Evolutionary conservation across 1,284 basidiomycete species (phyloP).

Genomic region (Ganoderma resinaceum): DNA sequence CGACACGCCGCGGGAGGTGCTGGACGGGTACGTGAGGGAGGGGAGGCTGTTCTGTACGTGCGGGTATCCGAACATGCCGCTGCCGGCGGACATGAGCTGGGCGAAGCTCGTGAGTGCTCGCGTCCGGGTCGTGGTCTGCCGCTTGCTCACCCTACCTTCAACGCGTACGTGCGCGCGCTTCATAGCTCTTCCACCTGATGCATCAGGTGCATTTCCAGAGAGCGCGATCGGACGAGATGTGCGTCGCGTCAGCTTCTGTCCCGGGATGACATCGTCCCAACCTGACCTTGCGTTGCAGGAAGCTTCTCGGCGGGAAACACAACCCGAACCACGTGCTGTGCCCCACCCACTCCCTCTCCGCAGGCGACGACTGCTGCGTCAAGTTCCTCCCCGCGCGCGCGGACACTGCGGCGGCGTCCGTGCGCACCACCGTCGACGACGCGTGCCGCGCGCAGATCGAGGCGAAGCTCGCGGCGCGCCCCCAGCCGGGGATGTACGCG

Average conservation of each 20-base stretch:
- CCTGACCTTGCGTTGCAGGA: neutral
- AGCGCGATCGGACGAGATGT: neutral
- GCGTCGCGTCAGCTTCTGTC: neutral
- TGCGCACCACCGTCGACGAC: neutral
- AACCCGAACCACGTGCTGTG: neutral
- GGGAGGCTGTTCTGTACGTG: slow-evolving; percentile 18
- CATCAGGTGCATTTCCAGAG: neutral
- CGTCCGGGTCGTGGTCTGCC: neutral
- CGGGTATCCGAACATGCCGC: slow-evolving; percentile 11
- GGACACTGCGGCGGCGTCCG: neutral
- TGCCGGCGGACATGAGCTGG: slow-evolving; percentile 9
- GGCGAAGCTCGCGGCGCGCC: neutral
- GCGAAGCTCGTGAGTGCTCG: slow-evolving; percentile 12
- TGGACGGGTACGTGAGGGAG: neutral
- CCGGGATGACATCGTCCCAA: neutral
- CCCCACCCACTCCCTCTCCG: neutral
- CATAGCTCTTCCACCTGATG: neutral
- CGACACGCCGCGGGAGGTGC: neutral
- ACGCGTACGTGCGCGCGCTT: neutral
- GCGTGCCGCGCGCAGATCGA: neutral
- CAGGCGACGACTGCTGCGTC: slow-evolving; percentile 7
- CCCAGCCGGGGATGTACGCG: neutral
- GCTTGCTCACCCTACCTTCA: neutral
- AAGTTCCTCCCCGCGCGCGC: slow-evolving; percentile 14
- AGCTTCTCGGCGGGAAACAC: neutral